These are phyloP conservation scores for Xerocomellus chrysenteron DNA, from an alignment of 768 basidiomycete genomes.

Conservation along the genomic window DNA sequence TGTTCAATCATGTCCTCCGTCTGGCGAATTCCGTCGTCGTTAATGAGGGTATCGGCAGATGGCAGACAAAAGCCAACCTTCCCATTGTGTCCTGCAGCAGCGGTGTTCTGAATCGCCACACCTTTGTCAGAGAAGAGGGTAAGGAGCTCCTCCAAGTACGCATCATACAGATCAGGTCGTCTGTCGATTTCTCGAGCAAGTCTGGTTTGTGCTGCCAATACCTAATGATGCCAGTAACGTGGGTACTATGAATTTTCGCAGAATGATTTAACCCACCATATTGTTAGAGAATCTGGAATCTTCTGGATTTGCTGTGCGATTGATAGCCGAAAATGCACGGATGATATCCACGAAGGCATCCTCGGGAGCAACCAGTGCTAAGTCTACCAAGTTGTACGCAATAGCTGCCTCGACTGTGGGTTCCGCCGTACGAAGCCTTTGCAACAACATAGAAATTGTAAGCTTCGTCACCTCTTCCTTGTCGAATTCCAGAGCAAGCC, in stretches of 20 bases:
- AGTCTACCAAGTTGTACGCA: conserved; percentile 86
- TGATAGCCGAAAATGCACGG: conserved; percentile 79
- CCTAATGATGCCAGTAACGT: conserved; percentile 39
- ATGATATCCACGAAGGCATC: conserved; percentile 82
- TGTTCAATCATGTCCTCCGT: conserved; percentile 84
- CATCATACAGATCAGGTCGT: conserved; percentile 73
- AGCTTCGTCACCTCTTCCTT: conserved; percentile 86
- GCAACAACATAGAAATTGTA: conserved; percentile 90
- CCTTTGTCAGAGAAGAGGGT: conserved; percentile 89
- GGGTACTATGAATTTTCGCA: not conserved
- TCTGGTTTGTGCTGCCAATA: conserved; percentile 87
- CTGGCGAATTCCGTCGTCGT: conserved; percentile 34
- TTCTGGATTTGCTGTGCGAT: conserved; percentile 82
- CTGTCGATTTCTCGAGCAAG: conserved; percentile 76
- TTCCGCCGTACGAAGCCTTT: conserved; percentile 81
- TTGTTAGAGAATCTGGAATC: conserved; percentile 89
- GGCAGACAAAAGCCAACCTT: conserved; percentile 47
- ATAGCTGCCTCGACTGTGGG: conserved; percentile 89
- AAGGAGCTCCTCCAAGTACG: conserved; percentile 82
- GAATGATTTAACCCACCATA: conserved; percentile 52
- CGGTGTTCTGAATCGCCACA: conserved; percentile 82
- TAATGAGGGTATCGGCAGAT: conserved; percentile 3
- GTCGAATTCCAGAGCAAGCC: conserved; percentile 82
- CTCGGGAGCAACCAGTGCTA: conserved; percentile 77
- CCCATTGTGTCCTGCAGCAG: conserved; percentile 59